Evolutionary conservation across 2,329 filamentous ascomycete species (phyloP).

Genomic region (Aspergillus transmontanensis): DNA sequence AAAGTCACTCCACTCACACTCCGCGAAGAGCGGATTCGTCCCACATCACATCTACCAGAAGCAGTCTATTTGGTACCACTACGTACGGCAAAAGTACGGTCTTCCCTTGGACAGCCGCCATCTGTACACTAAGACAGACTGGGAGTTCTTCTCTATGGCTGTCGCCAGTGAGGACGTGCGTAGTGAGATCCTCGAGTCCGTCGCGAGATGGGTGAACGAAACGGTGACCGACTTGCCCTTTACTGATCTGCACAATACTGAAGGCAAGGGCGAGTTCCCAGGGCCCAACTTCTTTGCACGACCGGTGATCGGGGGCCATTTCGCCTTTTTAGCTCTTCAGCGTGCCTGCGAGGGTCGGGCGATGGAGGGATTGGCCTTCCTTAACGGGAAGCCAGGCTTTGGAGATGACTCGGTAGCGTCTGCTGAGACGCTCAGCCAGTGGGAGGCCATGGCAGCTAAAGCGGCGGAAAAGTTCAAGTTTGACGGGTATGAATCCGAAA

Average conservation of each 20-base stretch:
- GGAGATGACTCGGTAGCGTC: conserved; percentile 20
- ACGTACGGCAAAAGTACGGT: conserved; percentile 78
- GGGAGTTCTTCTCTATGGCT: conserved; percentile 86
- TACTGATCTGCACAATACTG: conserved; percentile 81
- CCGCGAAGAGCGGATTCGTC: conserved; percentile 61
- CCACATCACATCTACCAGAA: conserved; percentile 74
- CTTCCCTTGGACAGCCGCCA: conserved; percentile 81
- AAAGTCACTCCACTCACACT: conserved; percentile 28
- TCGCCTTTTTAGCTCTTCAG: conserved; percentile 80
- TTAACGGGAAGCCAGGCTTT: conserved; percentile 39
- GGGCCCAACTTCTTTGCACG: conserved; percentile 76
- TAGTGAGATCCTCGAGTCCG: conserved; percentile 70
- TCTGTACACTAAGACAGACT: conserved; percentile 85
- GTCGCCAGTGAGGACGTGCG: conserved; percentile 71
- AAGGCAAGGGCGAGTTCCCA: conserved; percentile 74
- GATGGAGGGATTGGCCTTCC: conserved; percentile 56
- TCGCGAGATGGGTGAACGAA: conserved; percentile 82
- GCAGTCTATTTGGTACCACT: conserved; percentile 79
- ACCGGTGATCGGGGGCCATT: conserved; percentile 83
- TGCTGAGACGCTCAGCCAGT: conserved; percentile 14
- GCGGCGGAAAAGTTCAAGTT: conserved; percentile 25
- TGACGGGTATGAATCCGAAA: conserved; percentile 20
- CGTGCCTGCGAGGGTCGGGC: conserved; percentile 74
- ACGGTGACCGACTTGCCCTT: conserved; percentile 75
- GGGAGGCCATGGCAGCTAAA: conserved; percentile 25